These are phyloP conservation scores for Russula sp. DNA, from an alignment of 768 basidiomycete species.

Conservation along the genomic window DNA sequence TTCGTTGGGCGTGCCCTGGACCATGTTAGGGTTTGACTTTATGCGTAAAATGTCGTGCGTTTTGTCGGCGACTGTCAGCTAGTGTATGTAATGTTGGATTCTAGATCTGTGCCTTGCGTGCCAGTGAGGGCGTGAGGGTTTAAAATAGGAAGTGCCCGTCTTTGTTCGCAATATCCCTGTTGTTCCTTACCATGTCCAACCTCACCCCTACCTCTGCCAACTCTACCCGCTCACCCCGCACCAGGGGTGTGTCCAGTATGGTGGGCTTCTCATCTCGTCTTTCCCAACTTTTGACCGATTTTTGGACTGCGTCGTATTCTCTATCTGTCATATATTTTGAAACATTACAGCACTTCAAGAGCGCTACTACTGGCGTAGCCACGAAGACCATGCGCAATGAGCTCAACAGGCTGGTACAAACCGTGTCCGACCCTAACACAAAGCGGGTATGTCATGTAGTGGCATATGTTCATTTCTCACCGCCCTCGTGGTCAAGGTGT, in stretches of 20 bases:
- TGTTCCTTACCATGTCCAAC: constrained; percentile 24
- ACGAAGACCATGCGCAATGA: constrained; percentile 66
- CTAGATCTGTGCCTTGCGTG: constrained; percentile 3
- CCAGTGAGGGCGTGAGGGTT: too few relatives aligned
- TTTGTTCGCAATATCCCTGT: too few relatives aligned
- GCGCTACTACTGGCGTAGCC: constrained; percentile 46
- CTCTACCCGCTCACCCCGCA: constrained; percentile 24
- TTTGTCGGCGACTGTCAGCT: constrained; percentile 6
- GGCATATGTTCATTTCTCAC: constrained; percentile 14
- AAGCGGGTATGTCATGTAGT: constrained; percentile 49
- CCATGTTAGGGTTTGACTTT: constrained; percentile 16
- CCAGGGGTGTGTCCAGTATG: constrained; percentile 30
- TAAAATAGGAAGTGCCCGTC: neutral
- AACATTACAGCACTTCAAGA: constrained; percentile 37
- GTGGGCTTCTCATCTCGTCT: constrained; percentile 12
- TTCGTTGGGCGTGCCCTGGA: constrained; percentile 12
- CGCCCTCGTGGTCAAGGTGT: constrained; percentile 48
- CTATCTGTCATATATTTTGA: neutral
- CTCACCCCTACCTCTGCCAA: constrained; percentile 1
- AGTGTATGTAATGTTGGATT: neutral
- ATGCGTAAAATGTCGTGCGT: constrained; percentile 3
- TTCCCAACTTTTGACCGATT: constrained; percentile 1
- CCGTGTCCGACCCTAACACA: constrained; percentile 52
- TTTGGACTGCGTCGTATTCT: neutral
- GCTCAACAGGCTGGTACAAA: constrained; percentile 61